Base-by-base conservation (phyloP, 2,329 filamentous ascomycete genomes). In the Dothistroma septosporum region DNA sequence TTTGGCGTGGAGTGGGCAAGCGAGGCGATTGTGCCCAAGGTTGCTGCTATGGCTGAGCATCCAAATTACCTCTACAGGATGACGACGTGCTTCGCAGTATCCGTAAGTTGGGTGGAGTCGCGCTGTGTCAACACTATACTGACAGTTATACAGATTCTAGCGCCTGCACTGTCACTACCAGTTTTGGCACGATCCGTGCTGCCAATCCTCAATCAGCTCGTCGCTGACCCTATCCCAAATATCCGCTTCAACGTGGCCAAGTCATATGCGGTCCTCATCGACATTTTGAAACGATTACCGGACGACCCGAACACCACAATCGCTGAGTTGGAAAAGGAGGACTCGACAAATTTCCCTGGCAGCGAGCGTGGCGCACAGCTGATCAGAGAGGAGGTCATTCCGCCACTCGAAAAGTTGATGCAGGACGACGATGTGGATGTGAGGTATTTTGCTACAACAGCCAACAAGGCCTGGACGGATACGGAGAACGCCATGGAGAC, bases 221-320 rank as follows among this genome's bases (percentile, higher is more conserved):
- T 95, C 56, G 85, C 86, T 50, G 94, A 99, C 74, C 92, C 95
- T 49, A 99, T 99, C 65, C 94, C 94, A 68, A 99, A 99, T 79
- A 99, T 99, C 75, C 91, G 94, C 55, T 99, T 99, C 85, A 99
- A 99, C 77, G 94, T 99, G 53, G 94, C 94, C 69, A 99, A 99
- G 82, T 97, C 94, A 52, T 99, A 97, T 74, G 86, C 87, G 22
- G 88, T 94, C 55, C 81, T 99, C 61, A 92, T 97, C 71, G 87
- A 90, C 69, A 92, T 92, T n/a, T 83, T 99, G 72, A 92, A 93
- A 77, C 89, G 91, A 69, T 83, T 99, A 59, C 93, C 94, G 2
- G 90, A 92, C 58, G 84, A 94, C 73, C 92, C 92, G 63, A 70
- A 64, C 46, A 63, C 68, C 41, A 97, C 93, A 14, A 82, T 97